Conservation (phyloP, 495 filamentous ascomycete genomes). For the Hyaloscypha hepaticicola region DNA sequence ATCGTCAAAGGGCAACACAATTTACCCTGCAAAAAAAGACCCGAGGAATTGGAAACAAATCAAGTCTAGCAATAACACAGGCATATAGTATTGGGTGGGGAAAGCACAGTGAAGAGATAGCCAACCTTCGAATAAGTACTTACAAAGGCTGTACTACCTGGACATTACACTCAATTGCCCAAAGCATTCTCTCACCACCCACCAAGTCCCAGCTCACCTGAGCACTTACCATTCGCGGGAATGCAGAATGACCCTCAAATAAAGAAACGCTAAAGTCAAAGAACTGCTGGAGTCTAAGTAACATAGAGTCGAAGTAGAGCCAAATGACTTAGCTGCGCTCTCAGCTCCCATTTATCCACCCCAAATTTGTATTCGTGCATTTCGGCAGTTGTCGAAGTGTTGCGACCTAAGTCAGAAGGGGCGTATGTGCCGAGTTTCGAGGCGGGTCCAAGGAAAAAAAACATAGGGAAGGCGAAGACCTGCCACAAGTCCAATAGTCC, state of each 20-base stretch:
- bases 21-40: background rate
- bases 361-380: conserved; percentile 1
- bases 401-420: background rate
- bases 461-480: conserved; percentile 21
- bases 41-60: conserved; percentile 15
- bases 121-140: conserved; percentile 32
- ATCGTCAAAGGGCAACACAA: background rate
- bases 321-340: conserved; percentile 27
- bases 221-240: conserved; percentile 24
- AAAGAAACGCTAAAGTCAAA: conserved; percentile 24
- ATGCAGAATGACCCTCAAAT: background rate
- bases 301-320: conserved; percentile 18
- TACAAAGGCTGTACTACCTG: conserved; percentile 21
- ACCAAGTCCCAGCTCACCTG: conserved; percentile 16
- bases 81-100: background rate
- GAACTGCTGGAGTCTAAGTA: conserved; percentile 11
- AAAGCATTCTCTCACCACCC: background rate
- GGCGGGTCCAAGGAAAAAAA: conserved; percentile 16
- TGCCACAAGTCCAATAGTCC: conserved; percentile 11
- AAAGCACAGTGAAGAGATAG: conserved; percentile 24
- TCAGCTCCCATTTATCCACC: conserved; percentile 11
- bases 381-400: background rate
- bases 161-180: background rate
- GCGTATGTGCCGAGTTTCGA: conserved; percentile 1
- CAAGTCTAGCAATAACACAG: background rate